Conservation (phyloP, 768 basidiomycete species). For the Termitomyces sp. region DNA sequence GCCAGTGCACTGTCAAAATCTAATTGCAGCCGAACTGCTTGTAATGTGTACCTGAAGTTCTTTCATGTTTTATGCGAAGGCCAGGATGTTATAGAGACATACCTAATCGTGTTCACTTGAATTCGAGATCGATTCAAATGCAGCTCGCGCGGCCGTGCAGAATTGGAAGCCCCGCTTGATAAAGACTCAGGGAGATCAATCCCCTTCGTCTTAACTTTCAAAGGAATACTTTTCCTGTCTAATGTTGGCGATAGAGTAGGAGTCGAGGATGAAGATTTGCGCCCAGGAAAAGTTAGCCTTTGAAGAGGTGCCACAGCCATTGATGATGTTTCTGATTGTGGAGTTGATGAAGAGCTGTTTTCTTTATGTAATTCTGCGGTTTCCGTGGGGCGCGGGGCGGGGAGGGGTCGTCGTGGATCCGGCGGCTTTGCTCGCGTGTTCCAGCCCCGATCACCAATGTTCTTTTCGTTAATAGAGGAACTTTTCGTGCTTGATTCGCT, state of each 20-base stretch:
- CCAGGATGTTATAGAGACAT: slow-evolving; percentile 2
- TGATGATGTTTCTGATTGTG: neutral
- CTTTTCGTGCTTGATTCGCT: neutral
- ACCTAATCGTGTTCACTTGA: slow-evolving; percentile 18
- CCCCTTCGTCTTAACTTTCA: slow-evolving; percentile 11
- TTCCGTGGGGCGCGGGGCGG: neutral
- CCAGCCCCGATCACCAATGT: slow-evolving; percentile 1
- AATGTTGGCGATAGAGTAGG: neutral
- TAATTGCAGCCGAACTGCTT: slow-evolving; percentile 22
- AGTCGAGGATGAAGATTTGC: neutral
- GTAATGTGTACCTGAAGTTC: slow-evolving; percentile 20
- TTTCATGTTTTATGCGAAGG: neutral
- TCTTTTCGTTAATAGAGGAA: neutral
- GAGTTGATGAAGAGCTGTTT: neutral
- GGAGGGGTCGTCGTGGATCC: neutral
- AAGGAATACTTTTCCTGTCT: neutral
- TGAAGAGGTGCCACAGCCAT: neutral
- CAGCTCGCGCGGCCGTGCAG: slow-evolving; percentile 1
- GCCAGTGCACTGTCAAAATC: slow-evolving; percentile 16
- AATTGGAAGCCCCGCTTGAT: slow-evolving; percentile 1
- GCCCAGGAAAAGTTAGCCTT: neutral
- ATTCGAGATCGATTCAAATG: slow-evolving; percentile 13
- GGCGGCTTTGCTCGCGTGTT: neutral
- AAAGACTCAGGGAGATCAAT: slow-evolving; percentile 5
- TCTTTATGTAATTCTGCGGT: neutral